phyloP scores from a whole-genome alignment of 2,329 filamentous ascomycete genomes.

The Epichloe sibirici region DNA sequence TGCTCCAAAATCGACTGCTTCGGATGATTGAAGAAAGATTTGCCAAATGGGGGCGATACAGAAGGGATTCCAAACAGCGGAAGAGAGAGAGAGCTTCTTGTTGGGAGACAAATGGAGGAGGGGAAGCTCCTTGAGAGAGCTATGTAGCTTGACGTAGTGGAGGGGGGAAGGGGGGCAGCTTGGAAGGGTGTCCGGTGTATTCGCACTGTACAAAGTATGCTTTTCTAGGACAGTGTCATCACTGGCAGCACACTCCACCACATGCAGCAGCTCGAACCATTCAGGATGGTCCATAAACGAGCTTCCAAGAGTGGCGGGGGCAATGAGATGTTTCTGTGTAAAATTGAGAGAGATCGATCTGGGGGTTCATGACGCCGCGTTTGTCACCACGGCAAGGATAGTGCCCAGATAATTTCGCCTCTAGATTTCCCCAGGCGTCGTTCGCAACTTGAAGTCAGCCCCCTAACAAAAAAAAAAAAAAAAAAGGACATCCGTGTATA shows the following conservation, averaged over 20 bases:
- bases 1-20: not conserved
- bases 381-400: too few relatives aligned
- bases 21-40: not conserved
- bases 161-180: not conserved
- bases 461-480: not conserved
- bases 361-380: too few relatives aligned
- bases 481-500: not conserved
- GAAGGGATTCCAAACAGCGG: not conserved
- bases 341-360: too few relatives aligned
- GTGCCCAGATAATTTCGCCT: too few relatives aligned
- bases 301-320: conserved; percentile 1
- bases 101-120: conserved; percentile 1
- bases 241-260: not conserved
- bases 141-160: conserved; percentile 8
- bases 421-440: not conserved
- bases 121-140: conserved; percentile 15
- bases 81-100: not conserved
- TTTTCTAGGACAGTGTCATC: not conserved
- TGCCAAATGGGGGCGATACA: too few relatives aligned
- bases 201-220: conserved; percentile 10
- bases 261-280: not conserved
- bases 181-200: not conserved
- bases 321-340: not conserved
- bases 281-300: not conserved
- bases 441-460: not conserved